Evolutionary conservation across 805 yeast species (phyloP).

Genomic region (Candida gorgasii): DNA sequence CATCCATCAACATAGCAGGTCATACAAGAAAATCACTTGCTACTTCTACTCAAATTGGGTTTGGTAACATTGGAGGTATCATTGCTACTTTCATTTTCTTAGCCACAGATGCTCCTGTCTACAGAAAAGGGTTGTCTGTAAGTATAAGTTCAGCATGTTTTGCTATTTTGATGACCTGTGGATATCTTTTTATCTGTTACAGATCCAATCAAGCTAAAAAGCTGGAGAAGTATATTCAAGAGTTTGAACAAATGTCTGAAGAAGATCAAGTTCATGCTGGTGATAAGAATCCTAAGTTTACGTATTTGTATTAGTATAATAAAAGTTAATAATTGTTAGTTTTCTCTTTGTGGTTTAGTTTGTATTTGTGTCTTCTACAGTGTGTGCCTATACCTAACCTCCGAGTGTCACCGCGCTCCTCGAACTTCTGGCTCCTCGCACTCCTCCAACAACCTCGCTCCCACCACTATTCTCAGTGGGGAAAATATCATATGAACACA

Average conservation of each 20-base stretch:
- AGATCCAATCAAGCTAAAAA: conserved; percentile 27
- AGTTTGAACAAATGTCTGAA: conserved; percentile 26
- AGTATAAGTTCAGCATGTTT: conserved; percentile 50
- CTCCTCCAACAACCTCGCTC: not conserved
- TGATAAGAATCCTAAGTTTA: conserved; percentile 39
- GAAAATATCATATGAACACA: conserved; percentile 4
- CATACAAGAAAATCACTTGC: conserved; percentile 61
- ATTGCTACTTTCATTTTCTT: conserved; percentile 60
- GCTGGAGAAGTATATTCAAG: conserved; percentile 24
- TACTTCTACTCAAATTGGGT: conserved; percentile 64
- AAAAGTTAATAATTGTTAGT: not conserved
- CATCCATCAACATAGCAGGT: conserved; percentile 60
- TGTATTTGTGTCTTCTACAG: no score
- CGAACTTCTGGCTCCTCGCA: not conserved
- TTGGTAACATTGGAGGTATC: conserved; percentile 75
- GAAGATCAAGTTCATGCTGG: conserved; percentile 37
- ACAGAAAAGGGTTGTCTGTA: conserved; percentile 53
- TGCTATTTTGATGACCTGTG: conserved; percentile 33
- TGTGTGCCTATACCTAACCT: no score
- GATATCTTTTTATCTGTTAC: conserved; percentile 31
- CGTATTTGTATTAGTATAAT: conserved; percentile 30
- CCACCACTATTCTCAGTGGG: not conserved
- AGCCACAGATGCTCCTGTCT: conserved; percentile 57
- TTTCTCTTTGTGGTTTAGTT: not conserved
- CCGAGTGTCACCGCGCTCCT: not conserved